These are phyloP conservation scores for Parastagonospora nodorum DNA, from an alignment of 2,329 filamentous ascomycete species.

Conservation along the genomic window DNA sequence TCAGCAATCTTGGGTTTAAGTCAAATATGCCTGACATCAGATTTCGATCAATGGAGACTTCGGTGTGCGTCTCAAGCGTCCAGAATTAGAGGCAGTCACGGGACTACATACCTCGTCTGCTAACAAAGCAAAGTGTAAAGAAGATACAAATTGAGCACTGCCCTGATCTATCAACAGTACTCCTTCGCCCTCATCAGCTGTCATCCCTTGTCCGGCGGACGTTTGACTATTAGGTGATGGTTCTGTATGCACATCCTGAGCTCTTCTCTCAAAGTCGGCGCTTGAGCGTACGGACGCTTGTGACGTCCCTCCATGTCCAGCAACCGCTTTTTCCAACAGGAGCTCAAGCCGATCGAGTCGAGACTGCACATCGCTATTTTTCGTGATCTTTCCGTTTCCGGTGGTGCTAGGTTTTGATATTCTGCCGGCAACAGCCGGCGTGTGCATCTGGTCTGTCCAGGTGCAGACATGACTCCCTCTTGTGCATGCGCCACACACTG, in stretches of 20 bases:
- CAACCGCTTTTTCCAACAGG: conserved; percentile 41
- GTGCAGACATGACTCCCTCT: conserved; percentile 45
- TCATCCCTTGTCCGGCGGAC: conserved; percentile 41
- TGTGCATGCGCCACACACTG: conserved; percentile 44
- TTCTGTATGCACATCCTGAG: conserved; percentile 26
- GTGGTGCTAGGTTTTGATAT: conserved; percentile 30
- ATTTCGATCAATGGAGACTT: too few relatives aligned
- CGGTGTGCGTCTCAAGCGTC: too few relatives aligned
- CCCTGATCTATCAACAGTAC: conserved; percentile 45
- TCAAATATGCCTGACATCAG: too few relatives aligned
- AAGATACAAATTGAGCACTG: conserved; percentile 47
- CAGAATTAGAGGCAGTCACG: not conserved
- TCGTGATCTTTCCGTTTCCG: conserved; percentile 25
- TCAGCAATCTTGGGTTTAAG: not conserved
- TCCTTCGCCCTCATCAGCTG: conserved; percentile 43
- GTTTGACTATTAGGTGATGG: conserved; percentile 42
- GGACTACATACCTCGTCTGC: conserved; percentile 42
- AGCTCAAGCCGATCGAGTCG: conserved; percentile 45
- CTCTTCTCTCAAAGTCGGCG: conserved; percentile 24
- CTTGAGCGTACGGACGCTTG: conserved; percentile 21
- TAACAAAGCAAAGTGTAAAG: conserved; percentile 47
- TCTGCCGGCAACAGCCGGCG: conserved; percentile 21
- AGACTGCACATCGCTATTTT: conserved; percentile 40
- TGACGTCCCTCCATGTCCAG: conserved; percentile 20
- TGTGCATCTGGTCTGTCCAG: conserved; percentile 38